Evolutionary conservation across 2,329 filamentous ascomycete species (phyloP).

Genomic region (Hymenoscyphus albidus): DNA sequence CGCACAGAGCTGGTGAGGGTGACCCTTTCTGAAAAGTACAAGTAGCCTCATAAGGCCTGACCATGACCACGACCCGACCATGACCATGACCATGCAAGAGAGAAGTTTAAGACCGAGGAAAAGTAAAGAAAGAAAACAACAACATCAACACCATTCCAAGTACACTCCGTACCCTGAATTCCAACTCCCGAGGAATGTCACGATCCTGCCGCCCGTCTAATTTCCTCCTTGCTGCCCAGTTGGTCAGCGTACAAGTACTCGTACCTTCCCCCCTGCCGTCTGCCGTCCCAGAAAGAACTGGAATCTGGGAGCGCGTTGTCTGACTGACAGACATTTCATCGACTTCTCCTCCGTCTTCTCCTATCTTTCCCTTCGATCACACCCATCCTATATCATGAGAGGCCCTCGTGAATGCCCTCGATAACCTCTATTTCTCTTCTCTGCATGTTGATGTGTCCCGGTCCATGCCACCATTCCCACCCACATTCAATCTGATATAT

Average conservation of each 20-base stretch:
- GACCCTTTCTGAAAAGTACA: no score
- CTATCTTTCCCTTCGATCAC: neutral
- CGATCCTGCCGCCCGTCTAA: neutral
- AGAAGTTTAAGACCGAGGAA: neutral
- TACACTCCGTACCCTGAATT: no score
- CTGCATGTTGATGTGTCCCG: conserved; percentile 25
- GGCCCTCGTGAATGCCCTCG: conserved; percentile 22
- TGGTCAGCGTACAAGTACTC: neutral
- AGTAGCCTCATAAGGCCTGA: no score
- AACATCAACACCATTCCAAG: neutral
- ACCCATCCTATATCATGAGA: conserved; percentile 7
- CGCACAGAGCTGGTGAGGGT: no score
- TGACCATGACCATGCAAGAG: no score
- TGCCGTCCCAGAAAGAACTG: neutral
- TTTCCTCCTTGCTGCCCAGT: conserved; percentile 1
- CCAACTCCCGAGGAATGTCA: neutral
- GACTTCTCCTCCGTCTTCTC: neutral
- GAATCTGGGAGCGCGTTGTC: neutral
- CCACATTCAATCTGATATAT: conserved; percentile 21
- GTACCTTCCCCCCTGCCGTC: neutral
- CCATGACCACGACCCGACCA: no score
- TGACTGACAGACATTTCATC: conserved; percentile 4
- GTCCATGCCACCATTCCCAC: conserved; percentile 13
- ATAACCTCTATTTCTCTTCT: conserved; percentile 11
- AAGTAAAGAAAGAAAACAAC: neutral